These are phyloP conservation scores for Rhytidiadelphus loreus DNA, from an alignment of 225 moss, liverwort and hornwort species.

Conservation along the genomic window DNA sequence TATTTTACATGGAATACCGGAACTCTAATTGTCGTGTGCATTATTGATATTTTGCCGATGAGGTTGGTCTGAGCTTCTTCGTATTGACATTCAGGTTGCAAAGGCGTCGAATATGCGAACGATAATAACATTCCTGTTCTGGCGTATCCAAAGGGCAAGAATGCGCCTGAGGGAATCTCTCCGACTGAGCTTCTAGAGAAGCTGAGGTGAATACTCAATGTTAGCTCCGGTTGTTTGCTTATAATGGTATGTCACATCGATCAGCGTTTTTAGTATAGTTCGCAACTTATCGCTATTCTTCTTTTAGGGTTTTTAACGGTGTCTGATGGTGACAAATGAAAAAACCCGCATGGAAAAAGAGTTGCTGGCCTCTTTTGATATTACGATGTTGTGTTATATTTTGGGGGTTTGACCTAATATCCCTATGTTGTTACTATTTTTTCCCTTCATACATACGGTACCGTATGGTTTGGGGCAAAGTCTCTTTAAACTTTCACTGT, in stretches of 20 bases:
- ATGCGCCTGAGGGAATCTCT: slow-evolving; percentile 42
- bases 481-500: not conserved
- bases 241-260: not conserved
- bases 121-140: slow-evolving; percentile 28
- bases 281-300: not conserved
- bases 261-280: not conserved
- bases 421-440: not conserved
- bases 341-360: not conserved
- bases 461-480: not conserved
- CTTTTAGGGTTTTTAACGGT: not conserved
- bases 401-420: not conserved
- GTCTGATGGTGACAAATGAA: not conserved
- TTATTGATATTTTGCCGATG: not conserved
- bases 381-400: not conserved
- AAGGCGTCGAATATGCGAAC: slow-evolving; percentile 34
- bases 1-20: not conserved
- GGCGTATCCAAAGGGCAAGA: slow-evolving; percentile 46
- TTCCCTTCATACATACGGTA: not conserved
- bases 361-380: not conserved
- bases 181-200: slow-evolving; percentile 40
- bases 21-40: not conserved
- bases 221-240: not conserved
- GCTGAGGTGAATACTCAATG: slow-evolving; percentile 26
- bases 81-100: slow-evolving; percentile 24
- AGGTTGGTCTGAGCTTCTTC: not conserved